Base-by-base conservation (phyloP, 2,329 filamentous ascomycete genomes). In the Trichophaea hybrida region DNA sequence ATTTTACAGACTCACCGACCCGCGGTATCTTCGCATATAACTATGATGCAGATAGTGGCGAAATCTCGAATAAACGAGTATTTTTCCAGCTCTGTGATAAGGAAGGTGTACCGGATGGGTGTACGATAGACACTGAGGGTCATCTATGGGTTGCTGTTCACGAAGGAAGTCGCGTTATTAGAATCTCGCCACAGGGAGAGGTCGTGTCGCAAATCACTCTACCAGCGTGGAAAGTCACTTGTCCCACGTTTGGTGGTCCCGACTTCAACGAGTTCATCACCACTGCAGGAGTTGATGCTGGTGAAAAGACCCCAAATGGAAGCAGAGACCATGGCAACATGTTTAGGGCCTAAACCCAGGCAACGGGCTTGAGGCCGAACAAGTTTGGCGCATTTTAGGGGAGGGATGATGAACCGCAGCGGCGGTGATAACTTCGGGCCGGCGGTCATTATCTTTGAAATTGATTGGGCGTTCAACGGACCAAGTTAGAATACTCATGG, bases 81-180 rank as follows among this genome's bases (percentile, higher is more conserved):
- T 88, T 89, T 73, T 91, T 89, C 74, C 75, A 78, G 59, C 81
- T 89, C 69, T 38, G 57, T 15, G 80, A 81, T 12, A 44, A 61
- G 13, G 15, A 15, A n/a, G 61, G 54, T 10, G 76, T 80, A 63
- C 88, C 88, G 0, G 90, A 96, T 72, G 90, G 90, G 1, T 90
- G 91, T 73, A 83, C 84, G 63, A 80, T 94, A 68, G 90, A 96
- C 69, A 79, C 78, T 48, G 81, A 94, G 58, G 89, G 88, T n/a
- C 84, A 85, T 74, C 77, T 95, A 68, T 96, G 91, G 90, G 83
- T 86, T 62, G 86, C 88, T 6, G 77, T 93, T n/a, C 93, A 88
- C 70, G 88, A 88, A 57, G 86, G 85, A 63, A 76, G 80, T 61
- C 80, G 81, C 61, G 86, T 95, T 31, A 74, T 94, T 65, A 81